Conservation (phyloP, 2,329 filamentous ascomycete genomes). For the Diplodia corticola region DNA sequence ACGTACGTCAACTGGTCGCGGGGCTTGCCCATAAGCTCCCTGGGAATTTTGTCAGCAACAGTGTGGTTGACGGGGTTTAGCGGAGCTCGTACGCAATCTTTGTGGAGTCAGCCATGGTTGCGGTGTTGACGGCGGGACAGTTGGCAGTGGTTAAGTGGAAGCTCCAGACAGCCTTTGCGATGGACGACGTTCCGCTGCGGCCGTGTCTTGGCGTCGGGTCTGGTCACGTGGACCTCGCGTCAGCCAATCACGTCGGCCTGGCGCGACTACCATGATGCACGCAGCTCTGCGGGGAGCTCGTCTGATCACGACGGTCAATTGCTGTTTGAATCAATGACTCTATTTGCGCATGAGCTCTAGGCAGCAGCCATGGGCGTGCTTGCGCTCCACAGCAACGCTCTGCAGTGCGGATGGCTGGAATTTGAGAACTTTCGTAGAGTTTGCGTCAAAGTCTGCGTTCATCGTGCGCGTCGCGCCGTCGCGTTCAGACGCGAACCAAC, state of each 20-base stretch:
- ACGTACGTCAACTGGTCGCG: constrained; percentile 88
- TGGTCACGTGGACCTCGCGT: not conserved
- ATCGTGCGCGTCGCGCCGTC: not conserved
- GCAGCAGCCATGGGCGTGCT: not conserved
- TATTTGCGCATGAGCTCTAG: not conserved
- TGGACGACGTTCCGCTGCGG: constrained; percentile 4
- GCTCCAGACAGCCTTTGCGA: constrained; percentile 15
- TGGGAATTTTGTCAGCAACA: constrained; percentile 44
- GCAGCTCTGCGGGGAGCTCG: constrained; percentile 10
- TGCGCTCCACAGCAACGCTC: not conserved
- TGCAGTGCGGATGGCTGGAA: not conserved
- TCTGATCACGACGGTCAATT: not conserved
- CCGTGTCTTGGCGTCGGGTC: not conserved
- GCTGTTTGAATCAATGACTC: not conserved
- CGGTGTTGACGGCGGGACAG: not conserved
- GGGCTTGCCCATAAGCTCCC: constrained; percentile 85
- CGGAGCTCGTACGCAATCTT: constrained; percentile 45
- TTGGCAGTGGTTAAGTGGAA: not conserved
- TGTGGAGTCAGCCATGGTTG: constrained; percentile 34
- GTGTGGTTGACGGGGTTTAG: not conserved
- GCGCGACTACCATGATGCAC: constrained; percentile 1
- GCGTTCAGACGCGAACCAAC: constrained; percentile 20
- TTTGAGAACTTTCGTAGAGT: not conserved
- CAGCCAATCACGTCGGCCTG: not conserved
- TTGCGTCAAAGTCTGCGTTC: not conserved